Evolutionary conservation across 495 filamentous ascomycete species (phyloP), one percentile per base, ranked within the genome.

Genomic region (Margaritispora aquatica): DNA sequence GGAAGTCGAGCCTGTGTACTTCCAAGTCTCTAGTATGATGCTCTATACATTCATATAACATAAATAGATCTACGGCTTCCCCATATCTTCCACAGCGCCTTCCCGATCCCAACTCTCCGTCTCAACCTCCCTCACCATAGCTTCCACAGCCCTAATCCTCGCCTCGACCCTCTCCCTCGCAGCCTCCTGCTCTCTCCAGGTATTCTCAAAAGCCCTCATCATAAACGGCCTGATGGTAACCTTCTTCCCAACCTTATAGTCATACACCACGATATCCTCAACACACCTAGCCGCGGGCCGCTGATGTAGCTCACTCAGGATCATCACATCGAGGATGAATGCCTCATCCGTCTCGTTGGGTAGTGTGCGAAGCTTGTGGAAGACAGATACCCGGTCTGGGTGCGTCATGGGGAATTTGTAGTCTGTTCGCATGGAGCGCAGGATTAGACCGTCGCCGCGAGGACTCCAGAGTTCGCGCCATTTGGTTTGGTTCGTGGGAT

Each of bases 321-420:
- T 81, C 13, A 84, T 55, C 61, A 81, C 80, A 63, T 85, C 80
- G 3, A 88, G 75, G 20, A 72, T 57, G 48, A 77, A 73, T 13
- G 68, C 66, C 24, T 70, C 73, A 27, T 70, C 60, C 2, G 57
- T 61, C 0, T 31, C 54, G 11, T 63, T 51, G 17, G 75, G 74
- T 17, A 57, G 55, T n/a, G 70, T 59, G 5, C 77, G 73, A 5
- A 98, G 80, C 68, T 88, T 96, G 71, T 97, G 94, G 66, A 92
- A 92, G 8, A 94, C 88, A 0, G 90, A 89, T 51, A 97, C 84
- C 53, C 80, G 84, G 74, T 97, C 92, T 0, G 93, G 92, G 66
- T 82, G 95, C 51, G 80, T 86, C 84, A 96, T 89, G 10, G 93
- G 92, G 77, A 97, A 95, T 75, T 97, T 97, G 68, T 88, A 98